Percentiles rank a stretch among this genome's conserved stretches.
Conservation (phyloP, 257 asterid species). For the Ilex aquifolium region DNA sequence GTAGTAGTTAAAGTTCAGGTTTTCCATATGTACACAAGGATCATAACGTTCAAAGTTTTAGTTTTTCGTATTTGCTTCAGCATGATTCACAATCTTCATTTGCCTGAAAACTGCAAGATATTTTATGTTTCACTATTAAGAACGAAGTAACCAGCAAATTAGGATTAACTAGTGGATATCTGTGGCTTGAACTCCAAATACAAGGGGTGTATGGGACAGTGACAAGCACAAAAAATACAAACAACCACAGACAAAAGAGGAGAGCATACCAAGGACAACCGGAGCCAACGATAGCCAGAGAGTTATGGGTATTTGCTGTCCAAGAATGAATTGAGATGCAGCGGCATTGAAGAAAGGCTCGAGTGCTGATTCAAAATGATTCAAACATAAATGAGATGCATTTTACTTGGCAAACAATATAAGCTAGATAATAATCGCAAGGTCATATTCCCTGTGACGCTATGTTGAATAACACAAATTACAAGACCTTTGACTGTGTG, state of each 20-base stretch:
- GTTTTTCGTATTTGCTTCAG: not conserved
- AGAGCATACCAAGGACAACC: conserved; percentile 74
- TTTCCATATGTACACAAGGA: too few species aligned
- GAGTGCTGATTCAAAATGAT: conserved; percentile 54
- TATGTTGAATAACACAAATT: not conserved
- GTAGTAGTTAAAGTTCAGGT: too few species aligned
- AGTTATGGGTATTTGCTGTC: conserved; percentile 75
- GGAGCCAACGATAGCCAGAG: conserved; percentile 95
- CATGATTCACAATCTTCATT: too few species aligned
- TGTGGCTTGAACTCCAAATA: too few species aligned
- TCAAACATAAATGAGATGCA: conserved; percentile 1
- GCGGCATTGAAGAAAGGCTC: conserved; percentile 99
- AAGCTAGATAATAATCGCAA: not conserved
- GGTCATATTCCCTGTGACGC: not conserved
- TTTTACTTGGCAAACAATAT: not conserved
- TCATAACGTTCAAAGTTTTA: not conserved
- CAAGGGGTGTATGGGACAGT: too few species aligned
- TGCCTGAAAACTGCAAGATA: too few species aligned
- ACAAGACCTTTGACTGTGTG: conserved; percentile 81
- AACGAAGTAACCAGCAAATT: too few species aligned
- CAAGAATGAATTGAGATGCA: conserved; percentile 95
- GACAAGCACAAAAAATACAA: too few species aligned
- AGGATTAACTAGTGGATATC: too few species aligned
- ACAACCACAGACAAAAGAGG: not conserved
- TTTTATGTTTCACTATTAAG: too few species aligned